These are phyloP conservation scores for Akanthomyces dipterigenus DNA, from an alignment of 2,329 filamentous ascomycete genomes.

Conservation along the genomic window DNA sequence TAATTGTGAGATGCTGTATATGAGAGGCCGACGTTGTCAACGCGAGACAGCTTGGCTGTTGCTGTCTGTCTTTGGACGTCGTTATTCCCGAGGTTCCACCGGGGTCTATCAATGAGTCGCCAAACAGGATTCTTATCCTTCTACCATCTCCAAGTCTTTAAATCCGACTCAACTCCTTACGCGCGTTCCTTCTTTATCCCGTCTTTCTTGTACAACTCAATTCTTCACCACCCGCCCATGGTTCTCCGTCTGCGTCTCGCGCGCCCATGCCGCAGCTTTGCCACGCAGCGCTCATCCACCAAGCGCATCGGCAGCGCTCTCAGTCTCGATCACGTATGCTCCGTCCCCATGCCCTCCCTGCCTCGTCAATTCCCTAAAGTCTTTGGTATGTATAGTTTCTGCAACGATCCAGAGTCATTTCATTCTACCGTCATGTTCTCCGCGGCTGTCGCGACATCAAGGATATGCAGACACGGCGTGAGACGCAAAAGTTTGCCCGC, in stretches of 20 bases:
- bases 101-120: background rate
- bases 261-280: slow-evolving; percentile 4
- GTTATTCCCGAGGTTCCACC: slow-evolving; percentile 8
- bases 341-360: background rate
- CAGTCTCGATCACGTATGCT: slow-evolving; percentile 51
- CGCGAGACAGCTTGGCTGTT: background rate
- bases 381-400: slow-evolving; percentile 39
- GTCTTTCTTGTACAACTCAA: background rate
- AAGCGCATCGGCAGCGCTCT: slow-evolving; percentile 32
- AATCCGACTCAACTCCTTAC: background rate
- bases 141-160: background rate
- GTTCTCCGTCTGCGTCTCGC: background rate
- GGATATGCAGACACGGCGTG: slow-evolving; percentile 44
- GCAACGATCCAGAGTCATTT: slow-evolving; percentile 46
- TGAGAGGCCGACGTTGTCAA: background rate
- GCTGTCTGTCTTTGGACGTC: too few relatives aligned
- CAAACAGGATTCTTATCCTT: background rate
- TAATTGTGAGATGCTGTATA: background rate
- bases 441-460: slow-evolving; percentile 46
- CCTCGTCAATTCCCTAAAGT: background rate
- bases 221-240: background rate
- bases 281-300: slow-evolving; percentile 1
- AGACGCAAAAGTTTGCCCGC: slow-evolving; percentile 50
- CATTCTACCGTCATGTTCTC: slow-evolving; percentile 52
- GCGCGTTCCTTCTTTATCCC: background rate